Evolutionary conservation across 768 basidiomycete genomes (phyloP), one percentile per base, ranked within the genome.

Genomic region (Termitomyces sp.): DNA sequence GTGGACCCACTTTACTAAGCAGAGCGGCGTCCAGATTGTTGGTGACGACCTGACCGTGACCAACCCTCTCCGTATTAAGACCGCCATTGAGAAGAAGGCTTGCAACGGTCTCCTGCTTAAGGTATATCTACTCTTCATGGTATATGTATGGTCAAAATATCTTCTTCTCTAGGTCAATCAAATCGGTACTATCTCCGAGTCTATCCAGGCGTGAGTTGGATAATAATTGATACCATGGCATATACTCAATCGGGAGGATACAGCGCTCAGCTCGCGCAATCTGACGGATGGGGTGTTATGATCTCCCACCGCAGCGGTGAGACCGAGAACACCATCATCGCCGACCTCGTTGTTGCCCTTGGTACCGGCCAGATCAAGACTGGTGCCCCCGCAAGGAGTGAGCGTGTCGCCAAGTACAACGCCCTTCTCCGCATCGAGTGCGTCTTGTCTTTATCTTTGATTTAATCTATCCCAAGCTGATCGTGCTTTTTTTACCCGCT

Each of bases 261-360:
- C 64, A 96, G 94, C 73, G 94, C 96, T 62, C 95, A 98, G 76
- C 92, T 99, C 69, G 75, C 96, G 53, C 94, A 97, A 76, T 93
- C 92, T 43, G 93, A 94, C 71, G 91, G 91, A 58, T 99, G 97
- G 97, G 96, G 95, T 74, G 92, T 98, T 79, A 99, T 99, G 97
- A 89, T 96, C 76, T 98, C 96, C 57, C 97, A 98, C 85, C 95
- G 97, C 67, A 94, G 91, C 67, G 96, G 96, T 71, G 96, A 98
- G 84, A 98, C 96, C 40, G 96, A 97, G 79, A 95, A 94, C 81
- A 96, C 94, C 58, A 82, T 94, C 76, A 98, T 98, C 70, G 94
- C 96, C 64, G 95, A 98, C 77, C 88, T 98, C 66, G 87, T 88
- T 64, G 95, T 98, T 68, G 97, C 92, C 52, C 92, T 98, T 67